Evolutionary conservation across 495 filamentous ascomycete genomes (phyloP), one percentile per base, ranked within the genome.

Genomic region (Thermothielavioides terrestris): DNA sequence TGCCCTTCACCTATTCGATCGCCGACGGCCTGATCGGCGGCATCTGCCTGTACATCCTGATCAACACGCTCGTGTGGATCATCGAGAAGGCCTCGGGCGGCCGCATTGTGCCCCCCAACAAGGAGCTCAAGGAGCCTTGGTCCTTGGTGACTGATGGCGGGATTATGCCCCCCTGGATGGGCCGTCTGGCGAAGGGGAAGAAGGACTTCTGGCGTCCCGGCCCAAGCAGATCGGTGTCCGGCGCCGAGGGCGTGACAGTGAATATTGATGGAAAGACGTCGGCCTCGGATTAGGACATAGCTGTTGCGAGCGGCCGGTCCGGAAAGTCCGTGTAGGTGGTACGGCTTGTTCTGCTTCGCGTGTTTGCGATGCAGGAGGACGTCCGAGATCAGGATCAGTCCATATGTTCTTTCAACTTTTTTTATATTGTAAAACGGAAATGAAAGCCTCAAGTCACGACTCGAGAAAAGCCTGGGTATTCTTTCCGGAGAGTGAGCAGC

Each of bases 1-100:
- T 91, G 86, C 85, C 86, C n/a, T 89, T 89, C 68, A 89, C 84
- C 18, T 88, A 86, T 64, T 73, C 80, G 38, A 88, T 89, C 56
- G 83, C 85, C 14, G 83, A 89, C 60, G 85, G 85, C 20, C 74
- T 88, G 12, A 86, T 88, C 43, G 82, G 72, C 3, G 86, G 86
- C 34, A 87, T 91, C 58, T 71, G 83, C 47, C 75, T 80, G 49
- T 91, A 90, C 59, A 80, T 81, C 45, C 57, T 80, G 35, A 65
- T 91, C 52, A 91, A 91, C 64, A 69, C 68, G 1, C 57, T 73
- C 23, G 77, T 80, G 1, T 88, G 78, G 78, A 11, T 84, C 34
- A 69, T 90, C 43, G 78, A 81, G 63, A 76, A 77, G 63, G 59
- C 62, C 10, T 82, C 80, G 3, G 70, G 76, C 0, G 86, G 86